Base-by-base conservation (phyloP, 1,284 basidiomycete genomes). In the Malassezia dermatis region DNA sequence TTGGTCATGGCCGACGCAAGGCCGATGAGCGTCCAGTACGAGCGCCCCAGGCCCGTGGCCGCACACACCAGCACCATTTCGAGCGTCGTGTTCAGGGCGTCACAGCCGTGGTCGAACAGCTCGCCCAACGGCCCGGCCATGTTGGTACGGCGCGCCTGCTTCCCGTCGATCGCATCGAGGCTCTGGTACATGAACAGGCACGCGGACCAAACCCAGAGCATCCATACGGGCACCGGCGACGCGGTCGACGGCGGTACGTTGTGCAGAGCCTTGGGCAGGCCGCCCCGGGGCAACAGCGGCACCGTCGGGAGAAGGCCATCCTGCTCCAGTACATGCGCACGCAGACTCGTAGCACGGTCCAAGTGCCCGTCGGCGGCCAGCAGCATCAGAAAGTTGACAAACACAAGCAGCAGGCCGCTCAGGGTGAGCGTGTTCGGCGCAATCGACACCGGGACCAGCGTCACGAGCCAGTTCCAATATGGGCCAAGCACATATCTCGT, bases 101-200 rank as follows among this genome's bases (percentile, higher is more conserved):
- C 75, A 62, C 77, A 77, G 80, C 90, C 94, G 76, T 98, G 93
- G 75, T 98, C 93, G 73, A 96, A 96, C 81, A 94, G 84, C 75
- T 95, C 88, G 17, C 93, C 93, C 17, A 96, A 78, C 3, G 93
- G 93, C 3, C 91, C 89, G 19, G 90, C 86, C 87, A 95, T 96
- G 3, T 88, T 88, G 0, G 90, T 94, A 51, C 91, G 78, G 50
- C 93, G 80, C 12, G 93, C 93, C 77, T 98, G 93, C 76, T 94
- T 94, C 11, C 89, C 91, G 67, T 91, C 88, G 53, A 90, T 88
- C 11, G 87, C 83, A 72, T 88, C 89, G 58, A 89, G 81, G 56
- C 82, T 87, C 77, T 98, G 93, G 73, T 98, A 98, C 58, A 86
- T 76, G 73, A 96, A 98, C 52, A 98, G 77, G 2, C 90, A 90